Conservation (phyloP, 2,329 filamentous ascomycete species). For the Exophiala alcalophila region DNA sequence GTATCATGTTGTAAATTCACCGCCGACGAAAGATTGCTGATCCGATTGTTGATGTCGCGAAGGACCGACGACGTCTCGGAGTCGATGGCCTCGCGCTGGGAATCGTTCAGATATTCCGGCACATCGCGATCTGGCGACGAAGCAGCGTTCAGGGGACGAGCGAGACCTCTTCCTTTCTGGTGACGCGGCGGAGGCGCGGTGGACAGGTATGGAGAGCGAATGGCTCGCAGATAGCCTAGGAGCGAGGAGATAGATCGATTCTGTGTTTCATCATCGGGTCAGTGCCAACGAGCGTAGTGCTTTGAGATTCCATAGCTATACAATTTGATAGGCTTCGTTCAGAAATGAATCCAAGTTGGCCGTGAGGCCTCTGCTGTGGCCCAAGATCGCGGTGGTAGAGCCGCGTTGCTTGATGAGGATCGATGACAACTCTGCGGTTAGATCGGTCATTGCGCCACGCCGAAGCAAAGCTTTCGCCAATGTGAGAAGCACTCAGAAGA, state of each 20-base stretch:
- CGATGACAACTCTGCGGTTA: constrained; percentile 21
- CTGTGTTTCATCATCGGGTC: constrained; percentile 50
- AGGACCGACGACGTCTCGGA: constrained; percentile 81
- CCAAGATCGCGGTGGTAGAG: constrained; percentile 16
- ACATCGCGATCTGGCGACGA: constrained; percentile 7
- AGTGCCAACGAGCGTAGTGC: constrained; percentile 15
- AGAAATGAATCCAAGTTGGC: constrained; percentile 74
- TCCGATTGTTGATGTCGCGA: constrained; percentile 77
- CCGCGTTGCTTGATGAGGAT: constrained; percentile 27
- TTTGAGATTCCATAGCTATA: too few species aligned
- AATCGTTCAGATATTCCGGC: constrained; percentile 66
- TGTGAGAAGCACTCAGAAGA: too few species aligned
- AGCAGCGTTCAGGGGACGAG: constrained; percentile 41
- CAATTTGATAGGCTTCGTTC: constrained; percentile 90
- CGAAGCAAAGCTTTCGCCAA: too few species aligned
- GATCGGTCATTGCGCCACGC: constrained; percentile 22
- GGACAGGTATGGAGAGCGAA: constrained; percentile 88
- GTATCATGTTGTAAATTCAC: constrained; percentile 79
- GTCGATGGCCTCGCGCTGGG: constrained; percentile 82
- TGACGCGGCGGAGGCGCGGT: constrained; percentile 55
- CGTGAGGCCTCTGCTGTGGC: constrained; percentile 13
- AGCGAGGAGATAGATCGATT: constrained; percentile 82
- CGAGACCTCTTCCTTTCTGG: constrained; percentile 32
- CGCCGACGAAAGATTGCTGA: constrained; percentile 74
- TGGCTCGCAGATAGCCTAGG: constrained; percentile 72